phyloP scores from a whole-genome alignment of 306 rosid genomes.

The Prunus padus region DNA sequence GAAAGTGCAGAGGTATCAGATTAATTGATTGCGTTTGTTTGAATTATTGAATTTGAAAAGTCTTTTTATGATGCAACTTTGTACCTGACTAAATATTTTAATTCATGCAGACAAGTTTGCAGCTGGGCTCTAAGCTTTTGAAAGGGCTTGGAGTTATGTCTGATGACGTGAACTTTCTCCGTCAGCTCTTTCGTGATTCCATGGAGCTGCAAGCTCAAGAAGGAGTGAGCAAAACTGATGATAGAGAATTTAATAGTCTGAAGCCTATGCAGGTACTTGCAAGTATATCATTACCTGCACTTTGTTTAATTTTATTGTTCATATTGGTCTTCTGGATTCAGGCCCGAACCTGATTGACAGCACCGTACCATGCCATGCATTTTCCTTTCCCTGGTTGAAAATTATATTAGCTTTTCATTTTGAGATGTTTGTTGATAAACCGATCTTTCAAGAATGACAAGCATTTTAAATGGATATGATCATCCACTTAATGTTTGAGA shows the following conservation, averaged over 20 bases:
- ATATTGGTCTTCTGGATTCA: slow-evolving; percentile 7
- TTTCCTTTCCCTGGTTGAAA: neutral
- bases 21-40: slow-evolving; percentile 5
- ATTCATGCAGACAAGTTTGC: slow-evolving; percentile 84
- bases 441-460: neutral
- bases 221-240: slow-evolving; percentile 40
- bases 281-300: slow-evolving; percentile 8
- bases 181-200: slow-evolving; percentile 80
- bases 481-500: neutral
- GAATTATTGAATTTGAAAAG: neutral
- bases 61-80: slow-evolving; percentile 3
- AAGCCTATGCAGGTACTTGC: slow-evolving; percentile 81
- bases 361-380: neutral
- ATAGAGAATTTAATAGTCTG: slow-evolving; percentile 52
- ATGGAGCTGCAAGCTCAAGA: slow-evolving; percentile 94
- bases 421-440: neutral
- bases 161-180: slow-evolving; percentile 85
- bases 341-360: neutral
- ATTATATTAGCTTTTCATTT: neutral
- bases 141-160: slow-evolving; percentile 97
- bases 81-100: slow-evolving; percentile 19
- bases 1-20: slow-evolving; percentile 81
- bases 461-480: neutral
- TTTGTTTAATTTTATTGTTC: neutral
- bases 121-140: slow-evolving; percentile 93